These are phyloP conservation scores for Acanthamoeba castellanii DNA, from an alignment of 208 protist species.

Conservation along the genomic window DNA sequence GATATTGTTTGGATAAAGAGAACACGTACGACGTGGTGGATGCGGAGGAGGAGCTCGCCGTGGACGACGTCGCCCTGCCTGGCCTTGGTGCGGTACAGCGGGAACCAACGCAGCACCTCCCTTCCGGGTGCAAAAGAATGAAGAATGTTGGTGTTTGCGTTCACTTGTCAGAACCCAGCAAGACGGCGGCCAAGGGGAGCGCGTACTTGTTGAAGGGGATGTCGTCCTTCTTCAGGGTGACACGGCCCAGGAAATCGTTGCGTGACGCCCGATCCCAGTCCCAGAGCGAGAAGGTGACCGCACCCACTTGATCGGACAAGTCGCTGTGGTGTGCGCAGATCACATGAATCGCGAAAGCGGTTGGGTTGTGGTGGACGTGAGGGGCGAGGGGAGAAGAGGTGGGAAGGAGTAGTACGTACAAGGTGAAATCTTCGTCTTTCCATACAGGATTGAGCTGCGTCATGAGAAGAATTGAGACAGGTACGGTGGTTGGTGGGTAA, in stretches of 20 bases:
- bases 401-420: not conserved
- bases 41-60: constrained; percentile 39
- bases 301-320: not conserved
- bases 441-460: not conserved
- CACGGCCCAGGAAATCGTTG: constrained; percentile 45
- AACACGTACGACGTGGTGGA: not conserved
- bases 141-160: not conserved
- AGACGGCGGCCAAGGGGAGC: not conserved
- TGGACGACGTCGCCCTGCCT: constrained; percentile 3
- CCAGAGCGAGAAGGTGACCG: constrained; percentile 8
- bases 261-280: not conserved
- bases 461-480: not conserved
- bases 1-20: too few relatives aligned
- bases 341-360: not conserved
- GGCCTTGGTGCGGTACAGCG: constrained; percentile 37
- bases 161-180: not conserved
- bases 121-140: not conserved
- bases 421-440: not conserved
- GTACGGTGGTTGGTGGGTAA: not conserved
- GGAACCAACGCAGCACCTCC: constrained; percentile 62
- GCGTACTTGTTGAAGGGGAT: constrained; percentile 11
- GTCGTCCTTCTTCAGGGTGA: not conserved
- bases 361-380: not conserved
- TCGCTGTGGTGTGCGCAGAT: not conserved
- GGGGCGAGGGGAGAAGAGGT: not conserved